Conservation (phyloP, 345 rosid genomes). For the Eucalyptus regnans region DNA sequence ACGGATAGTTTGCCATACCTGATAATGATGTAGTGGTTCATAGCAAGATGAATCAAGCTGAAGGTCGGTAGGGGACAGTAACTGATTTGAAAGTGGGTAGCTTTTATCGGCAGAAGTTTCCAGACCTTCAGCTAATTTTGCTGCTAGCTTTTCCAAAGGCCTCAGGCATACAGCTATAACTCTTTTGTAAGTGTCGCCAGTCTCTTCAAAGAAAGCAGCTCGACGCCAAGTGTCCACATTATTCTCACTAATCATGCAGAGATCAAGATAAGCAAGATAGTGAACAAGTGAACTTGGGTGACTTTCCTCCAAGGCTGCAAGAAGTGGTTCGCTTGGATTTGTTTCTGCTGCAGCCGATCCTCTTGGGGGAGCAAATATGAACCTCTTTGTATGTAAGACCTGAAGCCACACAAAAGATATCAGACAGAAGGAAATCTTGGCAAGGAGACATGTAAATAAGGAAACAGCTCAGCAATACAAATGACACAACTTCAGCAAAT, state of each 20-base stretch:
- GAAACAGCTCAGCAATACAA: not conserved
- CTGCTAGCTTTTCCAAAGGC: slow-evolving; percentile 75
- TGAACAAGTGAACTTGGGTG: slow-evolving; percentile 57
- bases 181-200: slow-evolving; percentile 83
- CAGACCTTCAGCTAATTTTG: slow-evolving; percentile 41
- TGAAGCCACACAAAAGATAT: not conserved
- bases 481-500: not conserved
- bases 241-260: slow-evolving; percentile 85
- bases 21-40: slow-evolving; percentile 52
- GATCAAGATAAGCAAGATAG: slow-evolving; percentile 89
- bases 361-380: slow-evolving; percentile 72
- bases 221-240: slow-evolving; percentile 92
- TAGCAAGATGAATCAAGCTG: slow-evolving; percentile 32
- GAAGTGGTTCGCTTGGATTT: slow-evolving; percentile 90
- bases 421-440: not conserved
- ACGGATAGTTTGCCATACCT: slow-evolving; percentile 28
- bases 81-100: slow-evolving; percentile 28
- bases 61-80: slow-evolving; percentile 25
- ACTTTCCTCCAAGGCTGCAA: slow-evolving; percentile 75
- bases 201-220: slow-evolving; percentile 95
- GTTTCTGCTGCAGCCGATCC: slow-evolving; percentile 99
- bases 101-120: slow-evolving; percentile 42
- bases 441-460: not conserved
- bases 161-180: slow-evolving; percentile 60
- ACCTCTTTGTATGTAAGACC: slow-evolving; percentile 79